Percentiles rank a stretch among this genome's conserved stretches.
Evolutionary conservation across 1,284 basidiomycete species (phyloP).

Genomic region (Austropuccinia psidii): DNA sequence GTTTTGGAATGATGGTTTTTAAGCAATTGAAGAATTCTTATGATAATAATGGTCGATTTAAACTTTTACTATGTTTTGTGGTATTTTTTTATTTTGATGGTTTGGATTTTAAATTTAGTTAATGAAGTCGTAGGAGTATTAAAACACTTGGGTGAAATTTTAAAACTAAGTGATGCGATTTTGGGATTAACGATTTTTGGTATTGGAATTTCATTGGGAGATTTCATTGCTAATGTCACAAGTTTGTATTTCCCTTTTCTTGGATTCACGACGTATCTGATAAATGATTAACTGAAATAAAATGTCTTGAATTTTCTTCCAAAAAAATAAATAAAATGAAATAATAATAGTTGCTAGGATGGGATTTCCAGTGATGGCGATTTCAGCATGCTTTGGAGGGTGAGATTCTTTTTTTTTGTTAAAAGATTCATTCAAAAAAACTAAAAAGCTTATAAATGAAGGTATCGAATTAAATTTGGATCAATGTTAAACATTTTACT

Average conservation of each 20-base stretch:
- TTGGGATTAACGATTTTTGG: constrained; percentile 94
- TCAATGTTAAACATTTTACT: too few species aligned
- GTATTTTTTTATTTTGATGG: constrained; percentile 78
- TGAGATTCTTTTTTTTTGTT: too few species aligned
- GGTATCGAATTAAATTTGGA: too few species aligned
- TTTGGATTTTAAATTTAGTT: constrained; percentile 93
- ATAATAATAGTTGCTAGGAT: too few species aligned
- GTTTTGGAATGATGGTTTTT: neutral
- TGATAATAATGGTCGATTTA: neutral
- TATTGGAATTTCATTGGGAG: constrained; percentile 88
- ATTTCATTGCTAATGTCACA: constrained; percentile 92
- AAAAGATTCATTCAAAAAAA: too few species aligned
- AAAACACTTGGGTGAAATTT: neutral
- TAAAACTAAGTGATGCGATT: constrained; percentile 87
- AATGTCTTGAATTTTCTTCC: too few species aligned
- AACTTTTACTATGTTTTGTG: constrained; percentile 63
- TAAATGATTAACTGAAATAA: too few species aligned
- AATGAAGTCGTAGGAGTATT: constrained; percentile 70
- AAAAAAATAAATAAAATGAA: too few species aligned
- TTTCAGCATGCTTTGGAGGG: too few species aligned
- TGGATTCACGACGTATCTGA: too few species aligned
- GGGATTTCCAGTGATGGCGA: too few species aligned
- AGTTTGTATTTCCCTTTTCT: constrained; percentile 46
- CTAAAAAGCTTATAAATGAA: too few species aligned
- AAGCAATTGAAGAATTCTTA: neutral